phyloP scores from a whole-genome alignment of 75 land plant species.

The Cupressus sempervirens region DNA sequence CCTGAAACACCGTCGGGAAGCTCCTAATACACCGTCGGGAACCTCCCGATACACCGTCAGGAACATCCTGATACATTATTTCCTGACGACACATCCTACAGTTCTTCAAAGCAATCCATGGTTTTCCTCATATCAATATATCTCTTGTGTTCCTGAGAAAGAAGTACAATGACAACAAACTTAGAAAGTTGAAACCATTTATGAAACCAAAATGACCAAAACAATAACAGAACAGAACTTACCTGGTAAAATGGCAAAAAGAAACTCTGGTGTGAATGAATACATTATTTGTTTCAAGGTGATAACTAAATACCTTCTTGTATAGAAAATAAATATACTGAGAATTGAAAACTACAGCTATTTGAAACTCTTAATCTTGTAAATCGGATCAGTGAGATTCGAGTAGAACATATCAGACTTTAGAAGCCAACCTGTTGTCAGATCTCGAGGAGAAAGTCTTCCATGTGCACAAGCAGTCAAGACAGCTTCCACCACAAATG shows the following conservation, averaged over 20 bases:
- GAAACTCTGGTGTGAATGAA: neutral
- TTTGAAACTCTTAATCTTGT: neutral
- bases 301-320: neutral
- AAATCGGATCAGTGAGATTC: neutral
- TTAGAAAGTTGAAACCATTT: neutral
- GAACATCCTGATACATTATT: too few species aligned
- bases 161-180: neutral
- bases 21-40: too few species aligned
- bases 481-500: slow-evolving; percentile 75
- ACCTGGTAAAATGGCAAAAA: neutral
- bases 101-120: neutral
- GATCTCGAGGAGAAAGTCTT: slow-evolving; percentile 61
- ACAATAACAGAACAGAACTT: neutral
- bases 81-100: neutral
- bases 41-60: too few species aligned
- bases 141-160: neutral
- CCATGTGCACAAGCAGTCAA: slow-evolving; percentile 80
- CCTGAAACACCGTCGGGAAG: too few species aligned
- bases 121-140: neutral
- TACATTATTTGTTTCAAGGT: neutral
- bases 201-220: neutral
- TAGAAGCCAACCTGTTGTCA: slow-evolving; percentile 64
- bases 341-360: neutral
- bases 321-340: neutral
- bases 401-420: neutral